Evolutionary conservation across 2,329 filamentous ascomycete species (phyloP), one percentile per base, ranked within the genome.

Genomic region (Xylaria digitata): DNA sequence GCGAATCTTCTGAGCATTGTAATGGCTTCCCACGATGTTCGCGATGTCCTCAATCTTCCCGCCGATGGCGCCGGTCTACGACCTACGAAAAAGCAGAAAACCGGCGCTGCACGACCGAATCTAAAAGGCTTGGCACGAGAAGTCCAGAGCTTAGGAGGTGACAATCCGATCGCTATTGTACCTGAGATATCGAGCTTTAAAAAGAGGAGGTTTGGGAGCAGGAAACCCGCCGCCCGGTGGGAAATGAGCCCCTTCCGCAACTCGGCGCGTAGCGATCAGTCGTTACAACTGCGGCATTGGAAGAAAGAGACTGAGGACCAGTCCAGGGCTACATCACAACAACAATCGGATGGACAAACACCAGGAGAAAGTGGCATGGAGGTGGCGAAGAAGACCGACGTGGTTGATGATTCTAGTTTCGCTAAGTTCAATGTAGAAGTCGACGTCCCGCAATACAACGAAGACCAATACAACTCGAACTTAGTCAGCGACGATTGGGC

Each of bases 401-500:
- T 74, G 49, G 61, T 80, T 1, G 88, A 90, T 69, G 87, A 90
- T 75, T 90, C 87, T 7, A 75, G 81, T 1, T 98, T 96, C 79
- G 89, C 92, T 54, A 97, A 95, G 77, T 98, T 92, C 84, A 96
- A 97, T 76, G 89, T 97, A 61, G 86, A 90, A 70, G 87, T 95
- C 15, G 86, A 91, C 3, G 85, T 94, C 42, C 93, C 94, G 0
- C 85, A 89, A 67, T 98, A 98, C 79, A 93, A 88, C 68, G 91
- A 96, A 70, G 92, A 94, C 69, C 91, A 97, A 77, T 99, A 99
- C 80, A 87, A 90, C 67, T 85, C 88, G 64, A 88, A 91, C 68
- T 80, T 99, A 57, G 86, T 89, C 73, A 91, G 85, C 75, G 83
- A 88, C 15, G 90, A 95, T 73, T 99, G 96, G 96, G 90, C 92